Evolutionary conservation across 1,284 basidiomycete genomes (phyloP), one percentile per base, ranked within the genome.

Genomic region (Porodaedalea pini): DNA sequence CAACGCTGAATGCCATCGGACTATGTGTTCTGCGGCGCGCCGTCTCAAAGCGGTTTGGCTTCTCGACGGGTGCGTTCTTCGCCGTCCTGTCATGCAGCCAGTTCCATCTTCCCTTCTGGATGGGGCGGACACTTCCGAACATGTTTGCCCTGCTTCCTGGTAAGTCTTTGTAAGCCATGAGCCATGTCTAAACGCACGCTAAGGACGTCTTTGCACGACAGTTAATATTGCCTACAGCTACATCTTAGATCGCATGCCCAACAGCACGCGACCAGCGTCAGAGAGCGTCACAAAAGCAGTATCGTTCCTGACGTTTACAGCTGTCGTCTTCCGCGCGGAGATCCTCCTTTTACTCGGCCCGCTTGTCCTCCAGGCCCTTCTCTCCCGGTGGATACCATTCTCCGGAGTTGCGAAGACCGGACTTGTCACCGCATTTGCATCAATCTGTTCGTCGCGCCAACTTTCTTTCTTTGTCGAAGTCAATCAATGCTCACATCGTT

Each of bases 71-170:
- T 3, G 66, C 78, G 6, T 79, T 85, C 64, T 94, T 88, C 68
- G 70, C 82, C 1, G 58, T 93, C 0, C 68, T 97, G 21, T 85
- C 86, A 1, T 80, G 85, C 58, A 82, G 83, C 0, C 94, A 97
- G 69, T 98, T 98, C 68, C 96, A 98, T 70, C 71, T 94, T 10
- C 85, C 87, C 2, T 99, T 94, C 71, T 99, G 94, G 87, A 89
- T 92, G 73, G 85, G 93, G 2, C 77, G 96, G 47, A 97, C 96
- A 0, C 74, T 98, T 13, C 95, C 96, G 0, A 99, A 99, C 70
- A 95, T 94, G 82, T 85, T 94, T 61, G 94, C 94, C 2, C 75
- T 96, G 17, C 77, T 90, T 7, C 82, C 86, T 52, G 87, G 92
- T 94, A 62, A 52, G 80, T 68, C 19, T 3, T 44, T n/a, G 39